Evolutionary conservation across 2,329 filamentous ascomycete species (phyloP), one percentile per base, ranked within the genome.

Genomic region (Rhynchosporium secalis): DNA sequence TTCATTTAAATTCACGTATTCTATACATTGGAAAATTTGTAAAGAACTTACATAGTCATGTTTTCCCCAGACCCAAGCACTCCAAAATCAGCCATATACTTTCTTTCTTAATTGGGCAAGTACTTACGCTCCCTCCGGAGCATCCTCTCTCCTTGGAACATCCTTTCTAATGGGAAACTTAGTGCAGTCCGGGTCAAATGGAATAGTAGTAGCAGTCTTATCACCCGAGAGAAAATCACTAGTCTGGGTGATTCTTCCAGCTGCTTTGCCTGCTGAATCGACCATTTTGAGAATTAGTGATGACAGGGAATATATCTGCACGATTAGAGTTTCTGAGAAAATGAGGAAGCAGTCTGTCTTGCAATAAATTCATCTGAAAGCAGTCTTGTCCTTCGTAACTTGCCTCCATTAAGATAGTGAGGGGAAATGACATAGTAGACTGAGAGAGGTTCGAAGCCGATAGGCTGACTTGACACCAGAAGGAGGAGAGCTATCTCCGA

Each of bases 51-150:
- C 70, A 63, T 70, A 69, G 46, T 73, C 71, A 47, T 73, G 66
- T 48, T 66, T 64, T 26, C 71, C 71, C 71, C 72, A 73, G n/a
- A 72, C 70, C 71, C 71, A 73, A 31, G 70, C 69, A 58, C 70
- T 72, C 48, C 5, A 20, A 41, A n/a, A 10, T 49, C 33, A 49
- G 61, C 49, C 61, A 55, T 9, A 10, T 13, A 41, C 8, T 12
- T 13, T 26, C 12, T 15, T 13, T 26, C 12, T 15, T 9, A 7
- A 6, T 10, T 58, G 15, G 4, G 48, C 20, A 5, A 51, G 20
- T 54, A 68, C 70, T 68, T 61, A 72, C 68, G 70, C 70, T 65
- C 67, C 71, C 29, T 68, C 63, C 4, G 72, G 71, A 38, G 69
- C 70, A 60, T 70, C 70, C 40, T 71, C 67, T 62, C 71, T 65